Conservation (phyloP, 2,329 filamentous ascomycete species). For the Paracorniculantispora psalliotae region DNA sequence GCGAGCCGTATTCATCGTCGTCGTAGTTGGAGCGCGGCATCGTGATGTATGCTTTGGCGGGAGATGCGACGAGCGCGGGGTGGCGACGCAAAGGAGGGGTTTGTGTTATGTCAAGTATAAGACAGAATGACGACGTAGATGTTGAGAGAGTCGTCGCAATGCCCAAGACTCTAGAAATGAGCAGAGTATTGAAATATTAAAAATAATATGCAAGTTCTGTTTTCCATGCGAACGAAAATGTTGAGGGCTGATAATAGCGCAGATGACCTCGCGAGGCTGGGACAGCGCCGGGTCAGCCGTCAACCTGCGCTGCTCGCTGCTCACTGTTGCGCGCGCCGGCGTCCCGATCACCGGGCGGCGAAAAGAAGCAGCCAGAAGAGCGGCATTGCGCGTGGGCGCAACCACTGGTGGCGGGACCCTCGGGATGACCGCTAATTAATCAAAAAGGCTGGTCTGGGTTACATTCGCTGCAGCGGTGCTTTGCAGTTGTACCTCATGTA, state of each 20-base stretch:
- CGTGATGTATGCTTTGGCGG: too few species aligned
- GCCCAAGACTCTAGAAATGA: background rate
- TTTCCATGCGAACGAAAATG: background rate
- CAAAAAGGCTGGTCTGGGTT: background rate
- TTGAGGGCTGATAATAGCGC: background rate
- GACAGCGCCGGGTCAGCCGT: background rate
- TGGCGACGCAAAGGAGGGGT: background rate
- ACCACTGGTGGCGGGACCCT: slow-evolving; percentile 4
- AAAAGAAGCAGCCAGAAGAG: background rate
- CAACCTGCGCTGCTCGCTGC: background rate
- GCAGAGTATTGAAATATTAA: background rate
- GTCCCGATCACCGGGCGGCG: background rate
- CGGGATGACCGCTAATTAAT: background rate
- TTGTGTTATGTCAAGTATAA: background rate
- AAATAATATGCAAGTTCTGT: background rate
- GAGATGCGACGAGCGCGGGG: too few species aligned
- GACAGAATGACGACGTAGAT: background rate
- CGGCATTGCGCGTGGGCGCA: background rate
- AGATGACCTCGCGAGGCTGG: background rate
- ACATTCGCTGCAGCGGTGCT: background rate
- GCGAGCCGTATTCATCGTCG: slow-evolving; percentile 11
- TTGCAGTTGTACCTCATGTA: background rate
- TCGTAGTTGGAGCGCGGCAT: slow-evolving; percentile 18
- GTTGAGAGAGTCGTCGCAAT: background rate
- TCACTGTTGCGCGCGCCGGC: background rate